Evolutionary conservation across 1,284 basidiomycete species (phyloP).

Genomic region (Microbotryomycetes sp.): DNA sequence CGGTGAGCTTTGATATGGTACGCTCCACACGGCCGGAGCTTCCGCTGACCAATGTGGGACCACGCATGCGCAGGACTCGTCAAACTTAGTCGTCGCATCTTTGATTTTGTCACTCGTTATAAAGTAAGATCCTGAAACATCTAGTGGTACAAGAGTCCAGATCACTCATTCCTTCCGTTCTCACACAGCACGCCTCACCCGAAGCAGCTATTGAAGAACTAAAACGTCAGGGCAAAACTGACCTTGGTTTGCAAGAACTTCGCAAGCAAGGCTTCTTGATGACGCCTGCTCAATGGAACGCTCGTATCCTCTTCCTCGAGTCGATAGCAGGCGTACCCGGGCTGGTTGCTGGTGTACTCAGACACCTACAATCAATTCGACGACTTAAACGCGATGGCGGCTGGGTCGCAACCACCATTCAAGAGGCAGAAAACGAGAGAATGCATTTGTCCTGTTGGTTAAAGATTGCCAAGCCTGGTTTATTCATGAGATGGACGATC

Average conservation of each 20-base stretch:
- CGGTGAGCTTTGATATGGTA: slow-evolving; percentile 24
- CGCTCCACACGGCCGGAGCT: not conserved
- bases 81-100: slow-evolving; percentile 50
- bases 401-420: slow-evolving; percentile 64
- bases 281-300: slow-evolving; percentile 68
- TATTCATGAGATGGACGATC: slow-evolving; percentile 70
- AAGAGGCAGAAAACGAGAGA: slow-evolving; percentile 92
- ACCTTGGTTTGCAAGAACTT: slow-evolving; percentile 54
- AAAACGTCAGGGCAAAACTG: slow-evolving; percentile 21
- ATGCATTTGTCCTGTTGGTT: slow-evolving; percentile 67
- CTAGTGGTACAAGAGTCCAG: too few relatives aligned
- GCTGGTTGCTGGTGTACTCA: slow-evolving; percentile 55
- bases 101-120: slow-evolving; percentile 74
- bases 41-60: not conserved
- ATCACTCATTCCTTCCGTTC: too few relatives aligned
- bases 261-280: slow-evolving; percentile 65
- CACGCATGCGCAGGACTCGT: slow-evolving; percentile 49
- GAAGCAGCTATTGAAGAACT: slow-evolving; percentile 17
- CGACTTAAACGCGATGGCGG: slow-evolving; percentile 82
- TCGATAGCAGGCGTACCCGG: slow-evolving; percentile 68
- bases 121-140: slow-evolving; percentile 46
- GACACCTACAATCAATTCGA: slow-evolving; percentile 60
- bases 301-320: slow-evolving; percentile 79
- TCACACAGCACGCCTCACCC: slow-evolving; percentile 46
- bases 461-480: slow-evolving; percentile 68